Evolutionary conservation across 2,329 filamentous ascomycete species (phyloP), one percentile per base, ranked within the genome.

Genomic region (Botrytis medusae): DNA sequence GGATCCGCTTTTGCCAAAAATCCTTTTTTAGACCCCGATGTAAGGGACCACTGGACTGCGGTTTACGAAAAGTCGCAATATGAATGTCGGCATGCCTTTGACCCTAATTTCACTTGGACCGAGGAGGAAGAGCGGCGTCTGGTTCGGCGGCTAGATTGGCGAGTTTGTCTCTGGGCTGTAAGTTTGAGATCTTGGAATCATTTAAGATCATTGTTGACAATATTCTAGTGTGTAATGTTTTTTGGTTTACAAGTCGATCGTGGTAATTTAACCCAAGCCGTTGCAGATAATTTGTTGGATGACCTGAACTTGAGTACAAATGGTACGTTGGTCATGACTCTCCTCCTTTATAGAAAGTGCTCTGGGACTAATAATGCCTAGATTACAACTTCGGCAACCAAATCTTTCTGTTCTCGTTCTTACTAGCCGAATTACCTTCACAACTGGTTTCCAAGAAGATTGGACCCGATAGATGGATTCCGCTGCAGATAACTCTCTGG

Each of bases 221-320:
- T 88, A 88, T 89, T 89, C 10, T 14, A 89, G 71, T 89, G 87
- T 73, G 74, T 89, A 42, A 90, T 89, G 80, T 90, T 90, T 79
- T 89, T 90, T 75, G 87, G 86, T 2, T 83, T 91, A 6, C 87
- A 91, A 75, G 82, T 90, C 37, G 88, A 91, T 79, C 83, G 89
- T 34, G 86, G 86, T 32, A 91, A 91, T 77, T 83, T 91, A 16
- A 74, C 75, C 7, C 88, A 89, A 77, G 90, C 88, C 8, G 82
- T 89, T 25, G 88, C 87, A 0, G 89, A 90, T 78, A 90, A 89
- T 74, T 85, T 92, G 82, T 82, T 92, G 2, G 82, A 80, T 75
- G 90, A 89, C 63, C 78, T 85, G 12, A 75, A 80, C 7, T 73
- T 87, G 73, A 84, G 79, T 0, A 85, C 83, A 16, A 83, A 87